Evolutionary conservation across 2,329 filamentous ascomycete species (phyloP).

Genomic region (Trichoderma afroharzianum): DNA sequence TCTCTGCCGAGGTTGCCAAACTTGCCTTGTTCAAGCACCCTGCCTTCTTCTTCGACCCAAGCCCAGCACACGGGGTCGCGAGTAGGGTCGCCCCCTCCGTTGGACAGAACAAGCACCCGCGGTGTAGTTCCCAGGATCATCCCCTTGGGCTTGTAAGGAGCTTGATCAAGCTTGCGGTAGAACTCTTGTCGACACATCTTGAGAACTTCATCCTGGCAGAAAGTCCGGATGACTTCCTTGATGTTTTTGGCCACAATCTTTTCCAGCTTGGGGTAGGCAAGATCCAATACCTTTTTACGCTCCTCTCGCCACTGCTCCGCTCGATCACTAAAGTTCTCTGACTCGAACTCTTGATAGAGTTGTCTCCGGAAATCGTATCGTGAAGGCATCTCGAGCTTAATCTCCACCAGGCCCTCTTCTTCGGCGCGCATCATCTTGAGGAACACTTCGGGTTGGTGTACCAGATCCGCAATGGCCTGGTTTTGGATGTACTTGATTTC

Average conservation of each 20-base stretch:
- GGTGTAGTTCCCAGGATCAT: constrained; percentile 86
- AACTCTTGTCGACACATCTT: constrained; percentile 85
- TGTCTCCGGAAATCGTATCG: constrained; percentile 72
- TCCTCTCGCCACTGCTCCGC: constrained; percentile 94
- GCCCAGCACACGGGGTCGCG: constrained; percentile 86
- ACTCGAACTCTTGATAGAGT: constrained; percentile 80
- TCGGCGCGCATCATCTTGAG: constrained; percentile 97
- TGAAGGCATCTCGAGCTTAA: constrained; percentile 73
- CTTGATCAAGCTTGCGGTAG: constrained; percentile 85
- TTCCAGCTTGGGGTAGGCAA: constrained; percentile 77
- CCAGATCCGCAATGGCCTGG: constrained; percentile 78
- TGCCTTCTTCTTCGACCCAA: constrained; percentile 89
- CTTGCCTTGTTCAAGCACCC: constrained; percentile 84
- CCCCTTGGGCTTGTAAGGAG: constrained; percentile 91
- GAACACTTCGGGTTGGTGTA: constrained; percentile 81
- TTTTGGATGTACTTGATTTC: constrained; percentile 96
- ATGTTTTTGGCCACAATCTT: constrained; percentile 83
- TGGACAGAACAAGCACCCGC: constrained; percentile 81
- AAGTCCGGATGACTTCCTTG: constrained; percentile 89
- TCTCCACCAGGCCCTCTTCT: constrained; percentile 85
- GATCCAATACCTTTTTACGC: constrained; percentile 77
- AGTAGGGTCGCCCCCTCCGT: constrained; percentile 68
- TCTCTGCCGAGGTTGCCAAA: constrained; percentile 73
- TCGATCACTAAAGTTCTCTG: constrained; percentile 91
- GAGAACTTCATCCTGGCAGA: constrained; percentile 91